Evolutionary conservation across 495 filamentous ascomycete genomes (phyloP), one percentile per base, ranked within the genome.

Genomic region (Neurospora sp.): DNA sequence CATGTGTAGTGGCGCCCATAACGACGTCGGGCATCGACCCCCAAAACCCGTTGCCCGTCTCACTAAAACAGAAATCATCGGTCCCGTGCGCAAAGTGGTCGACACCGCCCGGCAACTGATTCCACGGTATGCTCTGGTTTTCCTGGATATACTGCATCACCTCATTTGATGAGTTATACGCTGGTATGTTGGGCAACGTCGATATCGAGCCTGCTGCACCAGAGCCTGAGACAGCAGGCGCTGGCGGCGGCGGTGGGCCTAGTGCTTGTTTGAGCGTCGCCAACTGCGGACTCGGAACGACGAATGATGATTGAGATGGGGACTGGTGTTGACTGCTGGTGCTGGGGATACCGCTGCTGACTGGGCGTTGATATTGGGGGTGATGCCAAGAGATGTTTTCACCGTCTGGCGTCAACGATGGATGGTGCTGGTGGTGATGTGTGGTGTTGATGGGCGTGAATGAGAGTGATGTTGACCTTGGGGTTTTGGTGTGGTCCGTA

Each of bases 371-470:
- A 12, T n/a, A 17, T 8, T 20, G 53, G 69, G 40, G 8, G 40
- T 40, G 35, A 5, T 5, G 40, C 48, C 70, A 38, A 12, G 39
- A 16, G 38, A 53, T 61, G 12, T 61, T 73, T 16, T 59, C 72
- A 35, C 12, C 68, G 48, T 42, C 45, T 1, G 69, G 27, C 22
- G 53, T 35, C 12, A n/a, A 27, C 7, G 53, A 61, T 0, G 53
- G 72, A 9, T 70, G 74, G 38, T 75, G 76, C 6, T 80, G 61
- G 10, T 73, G 76, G 5, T 59, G 75, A 14, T 74, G 78, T 12
- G 79, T 78, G 65, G 79, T 84, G 41, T 86, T 86, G 75, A 89
- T 83, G 4, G 87, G 86, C 27, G 85, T 85, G 71, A 88, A 87
- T 2, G 85, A 84, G 14, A 75, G 73, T 7, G 81, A 74, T n/a